Base-by-base conservation (phyloP, 2,329 filamentous ascomycete genomes). In the Sclerotinia subarctica region DNA sequence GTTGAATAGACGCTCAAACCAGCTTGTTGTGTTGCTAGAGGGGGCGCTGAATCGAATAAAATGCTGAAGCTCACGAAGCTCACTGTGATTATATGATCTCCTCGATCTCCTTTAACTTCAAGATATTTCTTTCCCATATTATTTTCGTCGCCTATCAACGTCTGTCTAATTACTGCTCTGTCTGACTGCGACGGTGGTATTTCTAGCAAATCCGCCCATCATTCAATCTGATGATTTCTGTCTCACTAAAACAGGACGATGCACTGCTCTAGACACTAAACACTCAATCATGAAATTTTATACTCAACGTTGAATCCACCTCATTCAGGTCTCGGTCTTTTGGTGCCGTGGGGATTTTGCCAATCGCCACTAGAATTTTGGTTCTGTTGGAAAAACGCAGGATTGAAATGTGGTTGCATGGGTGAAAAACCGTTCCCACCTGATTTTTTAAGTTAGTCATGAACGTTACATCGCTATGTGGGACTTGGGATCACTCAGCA, bases 281-380 rank as follows among this genome's bases (percentile, higher is more conserved):
- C 13, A 32, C 38, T 17, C 19, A 24, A 35, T 54, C 52, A 54
- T 35, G 52, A 6, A 21, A 32, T 10, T n/a, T n/a, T 21, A 13
- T 35, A 19, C 52, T 54, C 29, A 35, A 17, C 42, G 19, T 56
- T 53, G 32, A 49, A 57, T 54, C 57, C 32, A 38, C 32, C 47
- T 72, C 73, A 77, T 63, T 94, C 92, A 70, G 91, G 90, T 71
- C 92, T 86, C 72, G 90, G 89, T 72, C 92, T 84, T 81, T 95
- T 95, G 4, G 89, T 88, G 42, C 91, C 91, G 73, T 94, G 92
- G 7, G 92, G 92, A 75, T 94, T 94, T 83, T 91, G 91, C 79
- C 87, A 88, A 67, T 89, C 88, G 59, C 79, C 81, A 52, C 79
- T 79, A 59, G 78, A 79, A 53, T 78, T 79, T 66, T 80, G 80